A percentile compares a stretch with the other conserved stretches of the same genome.
Evolutionary conservation across 805 yeast species (phyloP).

Genomic region (Candida alai): DNA sequence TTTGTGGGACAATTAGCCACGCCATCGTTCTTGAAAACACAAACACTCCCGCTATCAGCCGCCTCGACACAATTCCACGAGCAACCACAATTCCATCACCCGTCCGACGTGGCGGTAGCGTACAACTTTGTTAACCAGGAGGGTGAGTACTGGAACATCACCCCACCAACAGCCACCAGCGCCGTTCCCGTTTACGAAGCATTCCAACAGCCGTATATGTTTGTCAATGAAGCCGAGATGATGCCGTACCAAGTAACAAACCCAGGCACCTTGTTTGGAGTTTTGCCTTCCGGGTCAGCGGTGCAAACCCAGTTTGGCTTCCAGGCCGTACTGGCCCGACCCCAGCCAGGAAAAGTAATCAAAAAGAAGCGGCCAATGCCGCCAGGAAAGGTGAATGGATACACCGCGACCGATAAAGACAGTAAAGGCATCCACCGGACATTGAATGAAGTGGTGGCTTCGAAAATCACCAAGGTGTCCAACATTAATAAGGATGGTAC

Average conservation of each 20-base stretch:
- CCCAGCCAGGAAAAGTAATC: background rate
- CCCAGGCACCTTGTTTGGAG: background rate
- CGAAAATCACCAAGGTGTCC: conserved; percentile 3
- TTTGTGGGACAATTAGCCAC: conserved; percentile 2
- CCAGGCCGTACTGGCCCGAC: no score
- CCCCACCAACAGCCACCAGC: background rate
- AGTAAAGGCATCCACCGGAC: background rate
- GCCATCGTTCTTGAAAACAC: conserved; percentile 5
- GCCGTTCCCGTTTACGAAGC: conserved; percentile 3
- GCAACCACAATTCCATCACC: background rate
- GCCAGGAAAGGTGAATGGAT: background rate
- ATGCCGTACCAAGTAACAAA: conserved; percentile 1
- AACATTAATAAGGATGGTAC: conserved; percentile 3
- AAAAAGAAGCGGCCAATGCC: conserved; percentile 5
- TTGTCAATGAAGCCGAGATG: conserved; percentile 4
- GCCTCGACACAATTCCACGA: conserved; percentile 1
- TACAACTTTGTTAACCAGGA: conserved; percentile 5
- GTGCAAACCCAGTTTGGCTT: background rate
- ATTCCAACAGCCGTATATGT: conserved; percentile 3
- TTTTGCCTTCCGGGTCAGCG: background rate
- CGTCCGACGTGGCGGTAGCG: conserved; percentile 2
- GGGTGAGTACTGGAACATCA: conserved; percentile 7
- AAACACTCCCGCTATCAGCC: conserved; percentile 1
- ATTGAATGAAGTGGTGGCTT: conserved; percentile 3
- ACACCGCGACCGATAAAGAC: no score